These are phyloP conservation scores for Cucurbita moschata DNA, from an alignment of 306 rosid genomes.

Conservation along the genomic window DNA sequence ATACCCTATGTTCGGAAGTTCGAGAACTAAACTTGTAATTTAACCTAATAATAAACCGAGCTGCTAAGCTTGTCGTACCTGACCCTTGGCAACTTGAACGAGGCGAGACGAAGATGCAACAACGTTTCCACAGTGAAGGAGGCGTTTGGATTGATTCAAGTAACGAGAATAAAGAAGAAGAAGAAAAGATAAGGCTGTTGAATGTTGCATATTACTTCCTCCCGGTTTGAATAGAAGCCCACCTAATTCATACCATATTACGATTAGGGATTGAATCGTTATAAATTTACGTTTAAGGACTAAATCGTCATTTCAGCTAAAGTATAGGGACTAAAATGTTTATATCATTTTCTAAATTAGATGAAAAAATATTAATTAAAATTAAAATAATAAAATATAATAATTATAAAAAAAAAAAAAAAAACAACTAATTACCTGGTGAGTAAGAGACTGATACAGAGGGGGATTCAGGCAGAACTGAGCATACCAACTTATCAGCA, in stretches of 20 bases:
- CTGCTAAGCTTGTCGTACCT: conserved; percentile 8
- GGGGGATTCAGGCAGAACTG: conserved; percentile 38
- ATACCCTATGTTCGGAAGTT: too few relatives aligned
- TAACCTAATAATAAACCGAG: not conserved
- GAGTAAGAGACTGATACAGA: conserved; percentile 32
- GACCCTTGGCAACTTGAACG: conserved; percentile 32
- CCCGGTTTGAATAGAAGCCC: conserved; percentile 48
- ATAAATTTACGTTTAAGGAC: too few relatives aligned
- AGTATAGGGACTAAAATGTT: too few relatives aligned
- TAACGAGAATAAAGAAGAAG: conserved; percentile 36
- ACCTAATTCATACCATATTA: not conserved
- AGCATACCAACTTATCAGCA: conserved; percentile 52
- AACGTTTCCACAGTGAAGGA: conserved; percentile 36
- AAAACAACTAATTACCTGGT: conserved; percentile 11
- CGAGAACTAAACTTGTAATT: not conserved
- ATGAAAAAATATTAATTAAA: too few relatives aligned
- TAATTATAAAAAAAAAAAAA: not conserved
- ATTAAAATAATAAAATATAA: too few relatives aligned
- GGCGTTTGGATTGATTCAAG: conserved; percentile 24
- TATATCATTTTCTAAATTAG: too few relatives aligned
- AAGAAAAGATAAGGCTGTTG: conserved; percentile 41
- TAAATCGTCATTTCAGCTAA: too few relatives aligned
- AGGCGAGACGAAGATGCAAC: conserved; percentile 24
- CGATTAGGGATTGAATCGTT: too few relatives aligned
- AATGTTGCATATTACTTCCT: conserved; percentile 54